Conservation (phyloP, 495 filamentous ascomycete species). For the Aspergillus mulundensis region DNA sequence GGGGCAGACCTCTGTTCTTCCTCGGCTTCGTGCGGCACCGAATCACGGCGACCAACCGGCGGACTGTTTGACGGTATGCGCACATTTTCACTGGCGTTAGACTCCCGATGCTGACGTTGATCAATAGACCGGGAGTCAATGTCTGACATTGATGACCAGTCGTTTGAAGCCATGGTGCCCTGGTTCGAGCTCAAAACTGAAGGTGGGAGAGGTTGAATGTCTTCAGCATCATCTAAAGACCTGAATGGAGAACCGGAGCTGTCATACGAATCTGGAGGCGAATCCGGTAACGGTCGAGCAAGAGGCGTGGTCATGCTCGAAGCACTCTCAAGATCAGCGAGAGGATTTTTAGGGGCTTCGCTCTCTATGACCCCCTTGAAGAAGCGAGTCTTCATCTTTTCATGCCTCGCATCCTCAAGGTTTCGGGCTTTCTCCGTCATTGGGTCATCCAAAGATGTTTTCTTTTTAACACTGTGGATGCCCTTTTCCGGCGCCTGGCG, state of each 20-base stretch:
- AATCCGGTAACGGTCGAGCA: constrained; percentile 61
- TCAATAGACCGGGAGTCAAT: constrained; percentile 19
- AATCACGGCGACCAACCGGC: constrained; percentile 21
- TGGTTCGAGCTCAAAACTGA: constrained; percentile 41
- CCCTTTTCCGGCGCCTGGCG: constrained; percentile 27
- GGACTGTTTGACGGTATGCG: constrained; percentile 15
- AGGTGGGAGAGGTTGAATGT: constrained; percentile 41
- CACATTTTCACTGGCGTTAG: constrained; percentile 27
- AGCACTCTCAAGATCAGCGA: constrained; percentile 59
- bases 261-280: constrained; percentile 30
- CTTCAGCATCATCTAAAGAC: constrained; percentile 31
- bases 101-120: constrained; percentile 24
- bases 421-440: constrained; percentile 23
- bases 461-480: constrained; percentile 24
- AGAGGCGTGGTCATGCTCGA: constrained; percentile 79
- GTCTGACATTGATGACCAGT: constrained; percentile 35
- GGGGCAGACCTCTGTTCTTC: constrained; percentile 43
- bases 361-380: constrained; percentile 44
- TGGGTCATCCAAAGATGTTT: constrained; percentile 32
- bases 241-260: constrained; percentile 30
- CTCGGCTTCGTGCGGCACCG: constrained; percentile 20
- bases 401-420: constrained; percentile 34
- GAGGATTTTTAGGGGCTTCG: constrained; percentile 27
- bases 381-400: constrained; percentile 39
- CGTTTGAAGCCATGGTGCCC: constrained; percentile 27